Base-by-base conservation (phyloP, 495 filamentous ascomycete genomes). In the Neurospora hispaniola region DNA sequence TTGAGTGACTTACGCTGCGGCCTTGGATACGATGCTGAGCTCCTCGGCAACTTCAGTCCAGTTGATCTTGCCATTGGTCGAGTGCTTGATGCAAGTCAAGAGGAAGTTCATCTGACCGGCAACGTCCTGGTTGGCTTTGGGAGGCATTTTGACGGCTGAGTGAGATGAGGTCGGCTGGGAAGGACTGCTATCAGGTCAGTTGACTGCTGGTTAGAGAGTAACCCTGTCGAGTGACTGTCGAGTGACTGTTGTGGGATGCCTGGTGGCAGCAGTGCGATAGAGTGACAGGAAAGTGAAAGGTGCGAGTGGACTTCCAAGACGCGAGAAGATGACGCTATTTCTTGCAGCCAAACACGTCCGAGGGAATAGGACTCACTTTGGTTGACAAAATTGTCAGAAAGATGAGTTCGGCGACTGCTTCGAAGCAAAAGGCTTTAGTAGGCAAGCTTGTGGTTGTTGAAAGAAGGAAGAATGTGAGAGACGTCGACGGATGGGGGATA, bases 1-100 rank as follows among this genome's bases (percentile, higher is more conserved):
- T 18, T 31, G 46, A 69, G n/a, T 62, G n/a, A 86, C 90, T 84
- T 85, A 92, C 90, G 90, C 90, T 7, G 90, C 90, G 23, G 86
- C 89, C 75, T 89, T 89, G 77, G 76, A 84, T 11, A 90, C 84
- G 69, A 92, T 90, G 31, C 79, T 78, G 38, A 89, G 88, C 77
- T 91, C 89, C 40, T 86, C 79, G n/a, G 89, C 88, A 44, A 93
- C 90, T 69, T 84, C 82, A 14, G 73, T 77, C 75, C 90, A 92
- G 75, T 92, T 85, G 14, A 90, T 82, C 77, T 87, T 88, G 40
- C 89, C 88, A 59, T 82, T 82, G 74, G 80, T 83, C 2, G 86
- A 82, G 79, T 88, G 80, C 54, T 86, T 83, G 77, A 92, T 87
- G 81, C 90, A 92, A 59, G 84, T 83, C 42, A 92, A 83, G 18